Base-by-base conservation (phyloP, 2,329 filamentous ascomycete species). In the Blastomyces parvus region DNA sequence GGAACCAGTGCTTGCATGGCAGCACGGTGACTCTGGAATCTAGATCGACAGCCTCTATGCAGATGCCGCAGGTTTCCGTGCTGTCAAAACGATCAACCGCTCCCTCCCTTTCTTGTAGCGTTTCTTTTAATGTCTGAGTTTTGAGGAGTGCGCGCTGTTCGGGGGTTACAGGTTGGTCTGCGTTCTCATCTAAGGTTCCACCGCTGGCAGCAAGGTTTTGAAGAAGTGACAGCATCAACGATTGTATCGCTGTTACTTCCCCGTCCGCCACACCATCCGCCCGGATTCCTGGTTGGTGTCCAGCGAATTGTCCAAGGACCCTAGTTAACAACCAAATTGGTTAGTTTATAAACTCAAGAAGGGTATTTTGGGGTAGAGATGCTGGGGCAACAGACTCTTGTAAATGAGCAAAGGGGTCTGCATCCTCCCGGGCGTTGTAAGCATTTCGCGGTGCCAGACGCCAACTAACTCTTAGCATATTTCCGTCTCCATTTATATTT, bases 1-100 rank as follows among this genome's bases (percentile, higher is more conserved):
- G 93, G 74, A 96, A 97, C 90, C 91, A 96, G 72, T 99, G 94
- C 64, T 86, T 88, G 77, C 94, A 99, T 0, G 91, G 91, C 60
- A 99, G 77, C 56, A 87, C 83, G 0, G 89, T 84, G 5, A 93
- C 90, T 72, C 89, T 86, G 38, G 89, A 86, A 13, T 86, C 88
- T 44, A 89, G 72, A 33, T 84, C 82, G 66, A 95, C 87, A 36
- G 89, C 84, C 62, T 97, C 91, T 80, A 97, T 96, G 76, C 94
- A 99, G 64, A 99, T 96, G 44, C 90, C 92, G 74, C 94, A 99
- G 71, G 97, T 92, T 1, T 83, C 84, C 60, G 80, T 82, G 52
- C 86, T 88, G 64, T 88, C 89, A 5, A 78, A 76, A 7, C 83
- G 83, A 62, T 95, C 79, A 83, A 95, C 87, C 52, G 87, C 82